Evolutionary conservation across 495 filamentous ascomycete genomes (phyloP).

Genomic region (Cercophora newfieldiana): DNA sequence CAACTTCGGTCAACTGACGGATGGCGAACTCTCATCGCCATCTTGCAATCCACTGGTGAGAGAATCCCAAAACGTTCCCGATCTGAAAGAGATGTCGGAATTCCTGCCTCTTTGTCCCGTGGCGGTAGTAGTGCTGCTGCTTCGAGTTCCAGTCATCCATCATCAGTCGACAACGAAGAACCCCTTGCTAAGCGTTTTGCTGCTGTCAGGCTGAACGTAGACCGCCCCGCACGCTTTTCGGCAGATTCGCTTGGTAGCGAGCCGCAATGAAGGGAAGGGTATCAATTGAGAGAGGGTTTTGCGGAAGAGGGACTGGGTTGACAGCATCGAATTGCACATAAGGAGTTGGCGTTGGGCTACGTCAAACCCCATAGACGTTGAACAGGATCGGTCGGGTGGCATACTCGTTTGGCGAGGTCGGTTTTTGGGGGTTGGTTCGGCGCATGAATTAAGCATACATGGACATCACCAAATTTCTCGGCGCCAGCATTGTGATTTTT

Average conservation of each 20-base stretch:
- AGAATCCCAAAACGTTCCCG: slow-evolving; percentile 80
- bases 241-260: background rate
- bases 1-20: slow-evolving; percentile 80
- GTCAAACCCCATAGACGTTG: background rate
- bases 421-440: background rate
- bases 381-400: background rate
- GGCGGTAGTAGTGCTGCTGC: slow-evolving; percentile 30
- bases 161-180: slow-evolving; percentile 48
- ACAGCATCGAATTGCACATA: background rate
- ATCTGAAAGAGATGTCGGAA: slow-evolving; percentile 36
- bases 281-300: background rate
- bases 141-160: slow-evolving; percentile 6
- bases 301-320: background rate
- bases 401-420: background rate
- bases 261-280: background rate
- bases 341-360: background rate
- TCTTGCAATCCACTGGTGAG: slow-evolving; percentile 96
- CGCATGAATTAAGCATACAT: background rate
- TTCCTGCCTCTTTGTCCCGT: slow-evolving; percentile 15
- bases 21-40: slow-evolving; percentile 90
- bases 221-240: slow-evolving; percentile 13
- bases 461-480: background rate
- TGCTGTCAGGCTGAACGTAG: slow-evolving; percentile 85
- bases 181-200: slow-evolving; percentile 98
- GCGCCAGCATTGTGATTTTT: background rate